phyloP scores from a whole-genome alignment of 2,329 filamentous ascomycete species.

The Penicillium sp. region DNA sequence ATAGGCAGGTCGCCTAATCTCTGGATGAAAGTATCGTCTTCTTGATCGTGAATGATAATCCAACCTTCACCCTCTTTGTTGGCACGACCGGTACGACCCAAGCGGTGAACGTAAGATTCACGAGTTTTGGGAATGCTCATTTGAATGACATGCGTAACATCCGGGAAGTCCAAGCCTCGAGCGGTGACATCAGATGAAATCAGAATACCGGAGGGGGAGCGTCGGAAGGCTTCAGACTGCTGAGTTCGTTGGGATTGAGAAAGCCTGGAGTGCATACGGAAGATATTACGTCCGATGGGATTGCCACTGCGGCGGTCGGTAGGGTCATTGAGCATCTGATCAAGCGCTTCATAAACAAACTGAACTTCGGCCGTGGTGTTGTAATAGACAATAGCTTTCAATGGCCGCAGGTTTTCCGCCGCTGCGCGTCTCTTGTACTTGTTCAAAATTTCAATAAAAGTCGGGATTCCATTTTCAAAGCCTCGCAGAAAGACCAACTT shows the following conservation, averaged over 20 bases:
- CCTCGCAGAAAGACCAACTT: constrained; percentile 63
- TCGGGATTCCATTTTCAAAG: constrained; percentile 72
- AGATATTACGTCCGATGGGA: constrained; percentile 35
- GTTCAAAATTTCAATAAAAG: constrained; percentile 70
- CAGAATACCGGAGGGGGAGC: constrained; percentile 59
- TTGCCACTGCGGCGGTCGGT: constrained; percentile 25
- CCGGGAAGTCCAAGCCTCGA: constrained; percentile 77
- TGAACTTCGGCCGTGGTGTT: constrained; percentile 72
- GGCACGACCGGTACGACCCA: constrained; percentile 71
- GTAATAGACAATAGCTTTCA: constrained; percentile 96
- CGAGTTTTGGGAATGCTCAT: constrained; percentile 60
- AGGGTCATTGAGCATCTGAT: constrained; percentile 41
- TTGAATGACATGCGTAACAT: constrained; percentile 76
- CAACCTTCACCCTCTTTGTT: constrained; percentile 61
- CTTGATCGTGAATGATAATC: constrained; percentile 53
- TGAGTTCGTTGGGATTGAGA: constrained; percentile 65
- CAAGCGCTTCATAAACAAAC: constrained; percentile 59
- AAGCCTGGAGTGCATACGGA: constrained; percentile 75
- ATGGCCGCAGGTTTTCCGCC: constrained; percentile 53
- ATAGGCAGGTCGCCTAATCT: constrained; percentile 55
- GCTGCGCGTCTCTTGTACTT: constrained; percentile 50
- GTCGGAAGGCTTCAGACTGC: constrained; percentile 69
- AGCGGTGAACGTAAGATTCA: constrained; percentile 72
- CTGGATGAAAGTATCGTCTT: constrained; percentile 47
- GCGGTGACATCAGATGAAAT: constrained; percentile 78